Conservation (phyloP, 305 asterid species). For the Plantago lanceolata region DNA sequence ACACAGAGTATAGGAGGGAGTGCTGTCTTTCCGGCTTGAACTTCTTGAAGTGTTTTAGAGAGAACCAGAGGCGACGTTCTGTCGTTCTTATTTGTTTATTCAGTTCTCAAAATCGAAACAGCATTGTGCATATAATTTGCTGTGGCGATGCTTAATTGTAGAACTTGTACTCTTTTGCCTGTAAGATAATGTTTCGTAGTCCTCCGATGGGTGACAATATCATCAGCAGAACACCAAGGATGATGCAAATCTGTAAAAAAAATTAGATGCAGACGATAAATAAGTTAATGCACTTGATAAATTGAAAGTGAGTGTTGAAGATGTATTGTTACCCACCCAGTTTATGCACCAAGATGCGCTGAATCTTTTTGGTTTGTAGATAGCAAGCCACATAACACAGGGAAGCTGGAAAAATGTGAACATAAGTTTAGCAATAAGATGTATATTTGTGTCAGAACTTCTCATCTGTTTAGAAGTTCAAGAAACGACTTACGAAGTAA, state of each 20-base stretch:
- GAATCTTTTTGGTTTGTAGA: conserved; percentile 41
- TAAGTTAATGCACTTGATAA: conserved; percentile 7
- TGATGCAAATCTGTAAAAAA: conserved; percentile 43
- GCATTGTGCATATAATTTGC: conserved; percentile 4
- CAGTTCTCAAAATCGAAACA: conserved; percentile 8
- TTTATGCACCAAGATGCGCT: conserved; percentile 45
- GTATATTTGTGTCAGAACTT: not conserved
- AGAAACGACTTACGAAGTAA: conserved; percentile 37
- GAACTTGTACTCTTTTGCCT: conserved; percentile 35
- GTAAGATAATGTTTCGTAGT: conserved; percentile 35
- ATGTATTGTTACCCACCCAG: conserved; percentile 44
- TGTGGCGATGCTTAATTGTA: conserved; percentile 22
- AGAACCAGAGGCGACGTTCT: not conserved
- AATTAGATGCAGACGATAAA: conserved; percentile 8
- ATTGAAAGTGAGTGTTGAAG: not conserved
- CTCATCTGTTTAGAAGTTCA: not conserved
- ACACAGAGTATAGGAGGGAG: not conserved
- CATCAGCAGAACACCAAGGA: conserved; percentile 41
- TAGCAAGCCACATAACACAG: conserved; percentile 52
- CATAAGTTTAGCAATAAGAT: not conserved
- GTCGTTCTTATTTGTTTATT: conserved; percentile 18
- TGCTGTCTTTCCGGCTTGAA: conserved; percentile 11
- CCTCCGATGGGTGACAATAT: conserved; percentile 46
- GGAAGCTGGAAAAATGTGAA: conserved; percentile 35
- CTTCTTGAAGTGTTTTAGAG: conserved; percentile 2